Evolutionary conservation across 1,139 yeast genomes (phyloP), one percentile per base, ranked within the genome.

Genomic region (Williopsis jadinii): DNA sequence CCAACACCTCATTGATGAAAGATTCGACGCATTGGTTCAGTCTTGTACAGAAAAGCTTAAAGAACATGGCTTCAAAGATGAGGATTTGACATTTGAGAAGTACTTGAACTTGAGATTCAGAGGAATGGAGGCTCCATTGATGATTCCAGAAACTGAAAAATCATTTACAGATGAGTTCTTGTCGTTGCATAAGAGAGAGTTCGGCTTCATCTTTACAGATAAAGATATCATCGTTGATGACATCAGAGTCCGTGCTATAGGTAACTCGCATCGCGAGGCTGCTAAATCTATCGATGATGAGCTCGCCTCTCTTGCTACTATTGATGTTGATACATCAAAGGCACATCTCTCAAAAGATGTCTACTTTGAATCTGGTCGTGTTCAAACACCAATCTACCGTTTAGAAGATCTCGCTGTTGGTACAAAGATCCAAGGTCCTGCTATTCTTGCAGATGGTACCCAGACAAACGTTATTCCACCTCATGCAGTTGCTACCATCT

Each of bases 391-490:
- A 0, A 70, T 85, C 1, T 77, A 63, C 52, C 61, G 67, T 38
- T 64, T 84, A 37, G 73, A 70, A 9, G 65, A 68, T 3, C 63
- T 87, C 41, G 42, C 58, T 2, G 52, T 71, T 9, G 95, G 95
- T 3, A 62, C 72, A 11, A 54, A 61, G 11, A 61, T 88, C 5
- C 33, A 49, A 3, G 97, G 96, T 0, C 97, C 97, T 3, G 86
- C 95, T 0, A 77, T 88, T 50, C 71, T 88, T 45, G 80, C 88
- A 15, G 97, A 88, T 61, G 78, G 77, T 35, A 88, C 95, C 0
- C 96, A 88, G 61, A 88, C 97, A 0, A 80, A 87, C 48, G 72
- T 88, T 15, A 73, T 88, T 15, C 86, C 87, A 24, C 94, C 95
- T 1, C 62, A 69, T 40, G 73, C 86, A 1, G 58, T 62, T n/a